Conservation (phyloP, 2,329 filamentous ascomycete species). For the Hirsutella rhossiliensis region DNA sequence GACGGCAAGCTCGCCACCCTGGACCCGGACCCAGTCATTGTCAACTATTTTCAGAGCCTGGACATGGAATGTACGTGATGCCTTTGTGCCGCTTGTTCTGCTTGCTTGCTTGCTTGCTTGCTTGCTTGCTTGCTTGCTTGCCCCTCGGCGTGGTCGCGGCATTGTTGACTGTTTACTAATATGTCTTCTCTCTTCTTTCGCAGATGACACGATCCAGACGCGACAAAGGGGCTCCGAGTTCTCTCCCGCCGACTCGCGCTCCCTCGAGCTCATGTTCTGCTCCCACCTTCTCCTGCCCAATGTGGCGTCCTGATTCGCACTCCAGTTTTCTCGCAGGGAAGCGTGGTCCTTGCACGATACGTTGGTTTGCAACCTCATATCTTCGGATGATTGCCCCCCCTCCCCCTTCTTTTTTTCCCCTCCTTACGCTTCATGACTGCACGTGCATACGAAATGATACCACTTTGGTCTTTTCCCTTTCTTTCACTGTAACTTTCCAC, state of each 20-base stretch:
- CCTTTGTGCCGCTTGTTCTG: no score
- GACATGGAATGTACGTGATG: conserved; percentile 42
- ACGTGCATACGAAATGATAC: conserved; percentile 15
- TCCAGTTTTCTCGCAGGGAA: not conserved
- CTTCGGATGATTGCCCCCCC: conserved; percentile 4
- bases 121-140: not conserved
- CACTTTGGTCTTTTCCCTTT: conserved; percentile 3
- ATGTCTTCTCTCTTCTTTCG: no score
- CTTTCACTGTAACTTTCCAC: no score
- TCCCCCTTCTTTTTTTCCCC: not conserved
- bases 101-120: not conserved
- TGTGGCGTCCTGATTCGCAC: conserved; percentile 3
- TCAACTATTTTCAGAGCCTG: conserved; percentile 42
- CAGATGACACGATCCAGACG: conserved; percentile 22
- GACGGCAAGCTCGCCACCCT: conserved; percentile 37
- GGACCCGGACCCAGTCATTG: conserved; percentile 32
- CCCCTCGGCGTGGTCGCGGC: not conserved
- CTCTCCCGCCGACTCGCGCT: conserved; percentile 35
- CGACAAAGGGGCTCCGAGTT: conserved; percentile 41
- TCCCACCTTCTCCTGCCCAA: conserved; percentile 33
- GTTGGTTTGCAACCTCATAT: not conserved
- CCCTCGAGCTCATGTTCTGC: conserved; percentile 37
- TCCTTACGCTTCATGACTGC: conserved; percentile 16
- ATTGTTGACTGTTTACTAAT: not conserved
- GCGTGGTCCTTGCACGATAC: no score